Conservation (phyloP, 108 stramenopile genomes). For the Epipyxis sp. region DNA sequence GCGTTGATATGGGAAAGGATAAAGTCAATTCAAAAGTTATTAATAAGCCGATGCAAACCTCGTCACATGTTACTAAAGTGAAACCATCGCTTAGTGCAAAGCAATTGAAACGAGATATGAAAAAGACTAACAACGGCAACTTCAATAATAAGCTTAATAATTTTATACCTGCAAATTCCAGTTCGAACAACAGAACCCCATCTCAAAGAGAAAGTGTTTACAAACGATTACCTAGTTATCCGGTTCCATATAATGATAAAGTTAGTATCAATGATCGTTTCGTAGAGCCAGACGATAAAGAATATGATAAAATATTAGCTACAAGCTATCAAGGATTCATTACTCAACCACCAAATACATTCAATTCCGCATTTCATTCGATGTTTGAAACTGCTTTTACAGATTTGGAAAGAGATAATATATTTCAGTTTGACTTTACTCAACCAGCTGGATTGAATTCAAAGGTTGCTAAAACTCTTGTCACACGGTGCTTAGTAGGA, state of each 20-base stretch:
- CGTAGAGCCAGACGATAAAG: too few relatives aligned
- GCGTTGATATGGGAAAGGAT: too few relatives aligned
- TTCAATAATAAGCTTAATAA: too few relatives aligned
- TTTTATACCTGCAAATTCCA: too few relatives aligned
- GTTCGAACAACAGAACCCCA: too few relatives aligned
- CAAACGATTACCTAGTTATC: neutral
- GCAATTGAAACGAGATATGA: too few relatives aligned
- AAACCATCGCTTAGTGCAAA: too few relatives aligned
- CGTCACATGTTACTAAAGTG: too few relatives aligned
- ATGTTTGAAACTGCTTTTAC: constrained; percentile 37
- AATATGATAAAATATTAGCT: neutral
- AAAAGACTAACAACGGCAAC: too few relatives aligned
- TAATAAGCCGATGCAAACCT: too few relatives aligned
- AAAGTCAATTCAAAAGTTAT: too few relatives aligned
- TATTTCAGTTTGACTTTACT: constrained; percentile 45
- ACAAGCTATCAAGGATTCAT: neutral
- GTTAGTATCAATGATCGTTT: neutral
- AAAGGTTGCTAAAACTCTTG: constrained; percentile 41
- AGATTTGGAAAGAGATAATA: constrained; percentile 35
- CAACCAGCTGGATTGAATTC: constrained; percentile 51
- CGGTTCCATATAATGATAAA: neutral
- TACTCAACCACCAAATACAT: neutral
- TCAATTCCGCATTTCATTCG: too few relatives aligned
- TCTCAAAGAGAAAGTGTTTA: constrained; percentile 6
- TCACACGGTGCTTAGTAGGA: constrained; percentile 61